Evolutionary conservation across 768 basidiomycete species (phyloP).

Genomic region (Suillus decipiens): DNA sequence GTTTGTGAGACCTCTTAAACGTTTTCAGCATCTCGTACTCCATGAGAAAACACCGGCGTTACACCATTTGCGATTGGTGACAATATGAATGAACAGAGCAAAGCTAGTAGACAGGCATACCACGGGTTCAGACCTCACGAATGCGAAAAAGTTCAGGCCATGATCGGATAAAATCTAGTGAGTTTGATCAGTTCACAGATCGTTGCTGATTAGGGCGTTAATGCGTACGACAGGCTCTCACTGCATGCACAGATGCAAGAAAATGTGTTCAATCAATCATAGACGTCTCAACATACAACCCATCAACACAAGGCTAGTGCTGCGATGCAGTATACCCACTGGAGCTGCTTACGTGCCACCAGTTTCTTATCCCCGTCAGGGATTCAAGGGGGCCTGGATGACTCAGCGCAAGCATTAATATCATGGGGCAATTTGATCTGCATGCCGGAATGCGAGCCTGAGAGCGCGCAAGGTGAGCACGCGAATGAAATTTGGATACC

Average conservation of each 20-base stretch:
- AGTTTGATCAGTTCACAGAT: neutral
- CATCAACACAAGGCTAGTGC: neutral
- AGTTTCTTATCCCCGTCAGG: neutral
- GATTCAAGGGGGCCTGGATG: neutral
- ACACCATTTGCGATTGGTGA: neutral
- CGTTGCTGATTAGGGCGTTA: neutral
- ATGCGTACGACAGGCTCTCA: neutral
- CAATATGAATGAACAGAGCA: neutral
- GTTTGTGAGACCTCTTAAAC: neutral
- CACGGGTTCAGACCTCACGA: neutral
- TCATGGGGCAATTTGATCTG: neutral
- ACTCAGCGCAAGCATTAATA: neutral
- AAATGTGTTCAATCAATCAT: conserved; percentile 1
- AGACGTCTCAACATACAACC: conserved; percentile 1
- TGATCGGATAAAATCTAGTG: neutral
- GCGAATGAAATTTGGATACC: neutral
- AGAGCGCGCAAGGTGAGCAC: neutral
- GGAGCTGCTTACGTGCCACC: neutral
- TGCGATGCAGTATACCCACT: neutral
- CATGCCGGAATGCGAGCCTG: neutral
- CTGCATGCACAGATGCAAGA: neutral
- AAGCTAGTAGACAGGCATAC: neutral
- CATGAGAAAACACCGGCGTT: neutral
- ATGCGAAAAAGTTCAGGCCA: neutral
- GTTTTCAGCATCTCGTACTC: neutral